These are phyloP conservation scores for Microsporum ferrugineum DNA, from an alignment of 2,329 filamentous ascomycete genomes.

Conservation along the genomic window DNA sequence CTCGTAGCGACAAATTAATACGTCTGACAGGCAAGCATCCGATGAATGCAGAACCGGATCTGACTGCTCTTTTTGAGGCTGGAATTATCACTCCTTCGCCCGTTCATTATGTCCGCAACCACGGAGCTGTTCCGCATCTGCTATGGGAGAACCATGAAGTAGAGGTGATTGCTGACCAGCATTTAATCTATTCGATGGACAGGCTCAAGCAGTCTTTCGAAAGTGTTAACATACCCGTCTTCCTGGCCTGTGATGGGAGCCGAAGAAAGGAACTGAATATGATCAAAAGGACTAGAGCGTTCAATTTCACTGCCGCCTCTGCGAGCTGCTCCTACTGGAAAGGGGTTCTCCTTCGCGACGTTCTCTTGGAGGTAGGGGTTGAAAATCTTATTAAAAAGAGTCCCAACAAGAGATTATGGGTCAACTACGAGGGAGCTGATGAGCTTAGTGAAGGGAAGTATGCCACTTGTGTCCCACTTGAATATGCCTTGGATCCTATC, in stretches of 20 bases:
- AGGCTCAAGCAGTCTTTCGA: slow-evolving; percentile 33
- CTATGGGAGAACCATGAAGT: slow-evolving; percentile 41
- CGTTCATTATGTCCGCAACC: slow-evolving; percentile 44
- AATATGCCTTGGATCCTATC: slow-evolving; percentile 38
- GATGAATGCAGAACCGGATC: slow-evolving; percentile 39
- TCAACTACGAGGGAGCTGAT: slow-evolving; percentile 43
- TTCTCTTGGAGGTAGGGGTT: slow-evolving; percentile 35
- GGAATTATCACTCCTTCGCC: slow-evolving; percentile 43
- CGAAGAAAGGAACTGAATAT: slow-evolving; percentile 44
- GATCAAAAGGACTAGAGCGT: slow-evolving; percentile 39
- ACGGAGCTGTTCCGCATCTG: slow-evolving; percentile 42
- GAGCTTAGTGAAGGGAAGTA: slow-evolving; percentile 39
- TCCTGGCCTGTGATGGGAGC: slow-evolving; percentile 42
- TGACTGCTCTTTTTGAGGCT: slow-evolving; percentile 35
- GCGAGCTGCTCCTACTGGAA: slow-evolving; percentile 43
- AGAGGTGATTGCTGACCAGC: slow-evolving; percentile 26
- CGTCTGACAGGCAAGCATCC: slow-evolving; percentile 44
- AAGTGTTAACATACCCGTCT: slow-evolving; percentile 39
- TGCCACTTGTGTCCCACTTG: slow-evolving; percentile 38
- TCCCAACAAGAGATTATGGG: slow-evolving; percentile 26
- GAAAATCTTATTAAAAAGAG: slow-evolving; percentile 14
- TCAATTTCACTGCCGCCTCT: slow-evolving; percentile 38
- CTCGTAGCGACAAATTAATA: slow-evolving; percentile 37
- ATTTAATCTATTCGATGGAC: slow-evolving; percentile 35
- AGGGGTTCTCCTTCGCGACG: slow-evolving; percentile 36